Conservation (phyloP, 73 alveolate genomes). For the Blepharisma stoltei region DNA sequence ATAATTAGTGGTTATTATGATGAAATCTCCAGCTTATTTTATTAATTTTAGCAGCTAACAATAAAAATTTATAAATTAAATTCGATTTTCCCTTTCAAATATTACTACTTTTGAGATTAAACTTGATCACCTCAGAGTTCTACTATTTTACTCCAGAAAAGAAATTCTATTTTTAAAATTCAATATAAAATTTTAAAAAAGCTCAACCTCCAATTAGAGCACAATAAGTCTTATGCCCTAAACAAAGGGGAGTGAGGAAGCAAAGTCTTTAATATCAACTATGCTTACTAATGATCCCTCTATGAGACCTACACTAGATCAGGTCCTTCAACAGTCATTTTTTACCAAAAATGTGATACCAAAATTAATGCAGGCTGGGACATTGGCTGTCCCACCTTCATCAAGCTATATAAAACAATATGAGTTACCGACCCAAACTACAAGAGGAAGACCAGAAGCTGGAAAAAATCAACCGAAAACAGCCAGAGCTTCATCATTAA, state of each 20-base stretch:
- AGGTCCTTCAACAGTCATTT: slow-evolving; percentile 47
- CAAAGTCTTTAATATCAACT: slow-evolving; percentile 76
- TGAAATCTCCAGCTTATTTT: too few relatives aligned
- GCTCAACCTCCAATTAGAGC: too few relatives aligned
- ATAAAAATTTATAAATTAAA: too few relatives aligned
- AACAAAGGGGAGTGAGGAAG: slow-evolving; percentile 91
- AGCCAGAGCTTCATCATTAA: neutral
- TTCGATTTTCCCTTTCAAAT: too few relatives aligned
- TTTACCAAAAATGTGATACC: slow-evolving; percentile 80
- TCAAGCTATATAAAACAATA: slow-evolving; percentile 81
- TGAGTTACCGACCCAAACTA: neutral
- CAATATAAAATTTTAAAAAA: too few relatives aligned
- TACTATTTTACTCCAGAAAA: too few relatives aligned
- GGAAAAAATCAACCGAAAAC: slow-evolving; percentile 17
- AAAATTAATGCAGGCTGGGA: slow-evolving; percentile 84
- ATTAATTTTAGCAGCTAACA: too few relatives aligned
- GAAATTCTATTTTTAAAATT: too few relatives aligned
- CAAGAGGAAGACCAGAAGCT: neutral
- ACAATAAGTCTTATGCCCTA: too few relatives aligned
- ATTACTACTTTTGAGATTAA: too few relatives aligned
- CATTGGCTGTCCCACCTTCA: slow-evolving; percentile 94
- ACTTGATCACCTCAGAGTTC: too few relatives aligned
- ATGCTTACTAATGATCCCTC: slow-evolving; percentile 81
- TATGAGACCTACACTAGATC: slow-evolving; percentile 55
- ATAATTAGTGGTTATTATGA: too few relatives aligned